A percentile compares a stretch with the other conserved stretches of the same genome.
These are phyloP conservation scores for Discostella stelligera DNA, from an alignment of 352 stramenopile species.

Conservation along the genomic window DNA sequence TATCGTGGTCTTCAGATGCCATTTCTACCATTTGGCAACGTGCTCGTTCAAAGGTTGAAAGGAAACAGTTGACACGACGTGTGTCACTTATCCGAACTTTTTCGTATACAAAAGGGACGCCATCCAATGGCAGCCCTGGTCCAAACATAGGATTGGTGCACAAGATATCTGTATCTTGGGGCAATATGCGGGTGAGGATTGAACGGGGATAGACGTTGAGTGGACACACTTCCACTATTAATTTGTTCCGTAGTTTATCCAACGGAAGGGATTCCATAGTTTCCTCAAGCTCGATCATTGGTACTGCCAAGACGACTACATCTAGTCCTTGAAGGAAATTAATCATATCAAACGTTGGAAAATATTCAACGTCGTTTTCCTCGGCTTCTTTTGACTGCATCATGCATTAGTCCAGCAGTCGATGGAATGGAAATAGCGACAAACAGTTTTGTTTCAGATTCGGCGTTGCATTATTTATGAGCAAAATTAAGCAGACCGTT, in stretches of 20 bases:
- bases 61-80: slow-evolving; percentile 63
- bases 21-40: slow-evolving; percentile 96
- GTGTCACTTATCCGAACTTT: slow-evolving; percentile 86
- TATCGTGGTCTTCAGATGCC: slow-evolving; percentile 92
- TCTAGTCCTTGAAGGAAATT: slow-evolving; percentile 90
- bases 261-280: slow-evolving; percentile 53
- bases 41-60: slow-evolving; percentile 91
- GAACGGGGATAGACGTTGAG: slow-evolving; percentile 63
- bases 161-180: slow-evolving; percentile 88
- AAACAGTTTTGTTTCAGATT: neutral
- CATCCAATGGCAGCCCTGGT: slow-evolving; percentile 87
- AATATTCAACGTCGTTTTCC: slow-evolving; percentile 71
- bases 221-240: slow-evolving; percentile 74
- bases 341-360: slow-evolving; percentile 81
- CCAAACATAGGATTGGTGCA: slow-evolving; percentile 97
- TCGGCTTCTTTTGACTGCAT: slow-evolving; percentile 64
- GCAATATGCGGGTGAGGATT: slow-evolving; percentile 60
- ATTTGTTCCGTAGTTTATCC: slow-evolving; percentile 64
- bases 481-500: slow-evolving; percentile 1
- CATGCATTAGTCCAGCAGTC: neutral
- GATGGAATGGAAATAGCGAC: neutral
- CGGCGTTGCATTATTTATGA: neutral
- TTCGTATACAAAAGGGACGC: slow-evolving; percentile 93
- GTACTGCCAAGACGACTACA: slow-evolving; percentile 89
- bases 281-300: slow-evolving; percentile 86